Percentiles rank a stretch among this genome's conserved stretches.
phyloP scores from a whole-genome alignment of 352 stramenopile genomes.

The Phytophthora hybrid region DNA sequence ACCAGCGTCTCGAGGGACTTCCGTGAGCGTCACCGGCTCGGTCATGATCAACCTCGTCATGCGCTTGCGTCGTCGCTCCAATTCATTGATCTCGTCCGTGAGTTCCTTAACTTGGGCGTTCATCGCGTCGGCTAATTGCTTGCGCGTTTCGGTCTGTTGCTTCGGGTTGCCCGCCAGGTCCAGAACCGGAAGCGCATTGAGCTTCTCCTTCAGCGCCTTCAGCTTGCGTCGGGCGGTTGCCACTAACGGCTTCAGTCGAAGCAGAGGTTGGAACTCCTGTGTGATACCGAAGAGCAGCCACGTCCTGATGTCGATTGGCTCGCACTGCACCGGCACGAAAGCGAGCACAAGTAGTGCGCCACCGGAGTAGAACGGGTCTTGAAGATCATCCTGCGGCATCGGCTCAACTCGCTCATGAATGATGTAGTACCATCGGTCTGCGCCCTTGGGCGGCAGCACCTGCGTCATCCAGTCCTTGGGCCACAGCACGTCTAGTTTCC shows the following conservation, averaged over 20 bases:
- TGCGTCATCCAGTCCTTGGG: conserved; percentile 76
- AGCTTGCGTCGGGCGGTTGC: conserved; percentile 50
- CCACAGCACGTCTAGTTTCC: conserved; percentile 68
- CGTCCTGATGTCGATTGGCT: conserved; percentile 54
- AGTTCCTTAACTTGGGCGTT: conserved; percentile 46
- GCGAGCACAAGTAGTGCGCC: conserved; percentile 60
- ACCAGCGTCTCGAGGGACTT: conserved; percentile 42
- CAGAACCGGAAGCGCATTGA: conserved; percentile 55
- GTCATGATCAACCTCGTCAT: conserved; percentile 65
- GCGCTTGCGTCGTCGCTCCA: conserved; percentile 44
- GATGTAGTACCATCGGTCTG: conserved; percentile 79
- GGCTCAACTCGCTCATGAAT: conserved; percentile 74
- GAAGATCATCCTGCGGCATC: conserved; percentile 62
- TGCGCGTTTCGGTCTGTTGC: conserved; percentile 64
- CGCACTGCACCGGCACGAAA: conserved; percentile 62
- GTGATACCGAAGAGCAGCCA: conserved; percentile 73
- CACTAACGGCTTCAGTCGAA: conserved; percentile 46
- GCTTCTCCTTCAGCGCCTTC: conserved; percentile 60
- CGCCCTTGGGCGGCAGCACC: conserved; percentile 54
- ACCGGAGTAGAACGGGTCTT: conserved; percentile 66
- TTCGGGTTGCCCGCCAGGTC: conserved; percentile 50
- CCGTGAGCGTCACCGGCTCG: conserved; percentile 58
- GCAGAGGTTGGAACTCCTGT: conserved; percentile 66
- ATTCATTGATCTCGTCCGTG: conserved; percentile 47
- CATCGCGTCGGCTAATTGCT: conserved; percentile 61